Base-by-base conservation (phyloP, 768 basidiomycete species). In the Naganishia vaughanmartiniae region DNA sequence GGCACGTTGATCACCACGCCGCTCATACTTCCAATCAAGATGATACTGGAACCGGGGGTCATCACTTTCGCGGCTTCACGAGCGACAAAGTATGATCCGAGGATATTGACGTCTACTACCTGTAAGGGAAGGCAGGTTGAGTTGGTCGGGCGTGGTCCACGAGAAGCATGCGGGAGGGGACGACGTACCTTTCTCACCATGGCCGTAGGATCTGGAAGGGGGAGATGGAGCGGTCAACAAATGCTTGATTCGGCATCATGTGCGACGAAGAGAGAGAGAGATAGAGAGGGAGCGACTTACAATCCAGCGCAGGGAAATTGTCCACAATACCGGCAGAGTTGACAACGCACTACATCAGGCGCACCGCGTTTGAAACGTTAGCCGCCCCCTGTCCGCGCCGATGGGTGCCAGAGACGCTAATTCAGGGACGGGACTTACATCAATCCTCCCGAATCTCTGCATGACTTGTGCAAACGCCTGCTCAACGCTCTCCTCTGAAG, bases 11-110 rank as follows among this genome's bases (percentile, higher is more conserved):
- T 85, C 72, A 94, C 87, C 90, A 93, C 76, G 24, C 92, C 92
- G 77, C 90, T 91, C 92, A 97, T 96, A 76, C 90, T 91, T 6
- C 90, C 87, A 69, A 98, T 87, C 67, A 98, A 85, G 68, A 92
- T 87, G 76, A 97, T 90, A 10, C 77, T 75, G 31, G 70, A 73
- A 68, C 88, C 89, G 0, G 93, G 92, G 19, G 86, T 84, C 95
- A 97, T 97, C 82, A 87, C 84, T 74, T 89, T 89, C 55, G 93
- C 94, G 1, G 91, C 94, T 81, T 97, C 93, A 31, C 95, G 89
- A 12, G 95, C 95, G n/a, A 93, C 95, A 83, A 89, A 95, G 84
- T 91, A 94, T 17, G 88, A 87, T 26, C 81, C 80, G 79, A 96
- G 91, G 53, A 97, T 90, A 77, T 97, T 97, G 84, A 97, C 87